phyloP scores from a whole-genome alignment of 2,329 filamentous ascomycete genomes.

The Phialophora macrospora region DNA sequence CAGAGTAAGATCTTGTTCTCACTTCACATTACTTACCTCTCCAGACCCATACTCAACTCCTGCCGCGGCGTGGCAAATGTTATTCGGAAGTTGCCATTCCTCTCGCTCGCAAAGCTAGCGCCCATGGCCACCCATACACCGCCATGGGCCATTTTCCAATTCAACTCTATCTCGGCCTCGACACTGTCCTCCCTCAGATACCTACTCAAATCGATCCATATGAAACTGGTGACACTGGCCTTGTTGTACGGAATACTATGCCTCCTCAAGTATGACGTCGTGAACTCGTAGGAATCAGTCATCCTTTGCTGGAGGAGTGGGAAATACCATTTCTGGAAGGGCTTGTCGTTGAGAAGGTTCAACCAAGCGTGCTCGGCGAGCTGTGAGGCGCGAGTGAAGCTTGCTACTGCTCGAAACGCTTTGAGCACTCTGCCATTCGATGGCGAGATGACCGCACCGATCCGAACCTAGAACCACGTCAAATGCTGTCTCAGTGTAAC shows the following conservation, averaged over 20 bases:
- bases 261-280: slow-evolving; percentile 22
- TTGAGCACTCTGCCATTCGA: slow-evolving; percentile 48
- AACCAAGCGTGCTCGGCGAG: slow-evolving; percentile 47
- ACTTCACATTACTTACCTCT: slow-evolving; percentile 22
- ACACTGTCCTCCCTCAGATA: slow-evolving; percentile 28
- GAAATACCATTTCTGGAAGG: slow-evolving; percentile 31
- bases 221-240: slow-evolving; percentile 33
- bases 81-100: slow-evolving; percentile 33
- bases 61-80: slow-evolving; percentile 34
- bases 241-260: slow-evolving; percentile 29
- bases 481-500: neutral
- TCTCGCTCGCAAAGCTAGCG: slow-evolving; percentile 30
- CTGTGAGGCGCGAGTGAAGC: slow-evolving; percentile 56
- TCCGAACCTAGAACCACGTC: neutral
- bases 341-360: slow-evolving; percentile 30
- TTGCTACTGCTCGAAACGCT: slow-evolving; percentile 47
- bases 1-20: neutral
- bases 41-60: slow-evolving; percentile 31
- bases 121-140: slow-evolving; percentile 36
- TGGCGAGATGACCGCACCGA: slow-evolving; percentile 53
- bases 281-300: slow-evolving; percentile 32
- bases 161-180: slow-evolving; percentile 30
- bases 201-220: slow-evolving; percentile 34
- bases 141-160: slow-evolving; percentile 27
- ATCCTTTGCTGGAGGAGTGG: slow-evolving; percentile 28